Evolutionary conservation across 2,329 filamentous ascomycete genomes (phyloP).

Genomic region (Diaporthe sp.): DNA sequence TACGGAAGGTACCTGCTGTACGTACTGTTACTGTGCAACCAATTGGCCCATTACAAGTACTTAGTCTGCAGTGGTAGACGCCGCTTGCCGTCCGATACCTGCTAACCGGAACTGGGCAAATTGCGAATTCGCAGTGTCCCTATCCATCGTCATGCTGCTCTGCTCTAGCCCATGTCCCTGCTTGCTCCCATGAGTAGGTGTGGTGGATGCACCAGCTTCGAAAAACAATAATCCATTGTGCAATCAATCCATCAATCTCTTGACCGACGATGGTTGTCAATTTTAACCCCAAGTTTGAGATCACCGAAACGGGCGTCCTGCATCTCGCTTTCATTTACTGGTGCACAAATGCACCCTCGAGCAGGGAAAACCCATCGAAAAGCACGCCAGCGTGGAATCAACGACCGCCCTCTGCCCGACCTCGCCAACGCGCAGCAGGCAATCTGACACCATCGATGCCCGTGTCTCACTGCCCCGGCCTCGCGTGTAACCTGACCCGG

Average conservation of each 20-base stretch:
- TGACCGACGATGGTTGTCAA: background rate
- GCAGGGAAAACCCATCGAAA: conserved; percentile 5
- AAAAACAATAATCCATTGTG: background rate
- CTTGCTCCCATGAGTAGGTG: background rate
- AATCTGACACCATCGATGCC: conserved; percentile 24
- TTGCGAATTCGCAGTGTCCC: no score
- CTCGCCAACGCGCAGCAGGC: conserved; percentile 17
- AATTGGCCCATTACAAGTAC: no score
- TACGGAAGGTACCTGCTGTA: background rate
- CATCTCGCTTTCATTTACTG: background rate
- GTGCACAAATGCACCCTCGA: conserved; percentile 6
- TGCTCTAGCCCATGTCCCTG: background rate
- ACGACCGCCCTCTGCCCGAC: background rate
- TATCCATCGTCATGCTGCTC: background rate
- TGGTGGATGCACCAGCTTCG: background rate
- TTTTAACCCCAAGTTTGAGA: background rate
- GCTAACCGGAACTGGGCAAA: conserved; percentile 9
- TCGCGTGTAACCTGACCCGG: conserved; percentile 25
- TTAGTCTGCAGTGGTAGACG: conserved; percentile 17
- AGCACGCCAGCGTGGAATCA: background rate
- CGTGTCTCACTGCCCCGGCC: conserved; percentile 11
- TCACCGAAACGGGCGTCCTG: conserved; percentile 25
- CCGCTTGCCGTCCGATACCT: conserved; percentile 22
- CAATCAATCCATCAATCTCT: background rate
- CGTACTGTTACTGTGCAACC: background rate